Conservation (phyloP, 2,329 filamentous ascomycete genomes). For the Dactylonectria estremocensis region DNA sequence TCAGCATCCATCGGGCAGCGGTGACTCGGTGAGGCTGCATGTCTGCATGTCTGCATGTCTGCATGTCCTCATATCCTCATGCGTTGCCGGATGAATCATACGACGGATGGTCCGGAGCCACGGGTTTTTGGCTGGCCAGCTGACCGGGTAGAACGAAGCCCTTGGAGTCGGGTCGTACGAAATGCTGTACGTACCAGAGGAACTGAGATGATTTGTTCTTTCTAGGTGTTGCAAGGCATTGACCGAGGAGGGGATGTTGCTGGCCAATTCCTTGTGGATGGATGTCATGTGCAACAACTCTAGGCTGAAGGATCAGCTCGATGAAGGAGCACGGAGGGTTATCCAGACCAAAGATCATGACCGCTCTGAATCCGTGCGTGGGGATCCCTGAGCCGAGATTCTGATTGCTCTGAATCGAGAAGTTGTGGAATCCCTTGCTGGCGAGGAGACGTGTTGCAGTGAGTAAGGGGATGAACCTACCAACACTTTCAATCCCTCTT, state of each 20-base stretch:
- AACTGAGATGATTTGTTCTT: constrained; percentile 15
- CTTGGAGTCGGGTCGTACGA: constrained; percentile 42
- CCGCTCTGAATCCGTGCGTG: neutral
- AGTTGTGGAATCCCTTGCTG: constrained; percentile 6
- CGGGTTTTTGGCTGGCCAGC: constrained; percentile 30
- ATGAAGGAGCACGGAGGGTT: neutral
- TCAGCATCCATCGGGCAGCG: constrained; percentile 18
- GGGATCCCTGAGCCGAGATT: constrained; percentile 15
- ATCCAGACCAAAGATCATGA: neutral
- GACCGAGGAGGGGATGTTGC: constrained; percentile 23
- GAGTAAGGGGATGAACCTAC: neutral
- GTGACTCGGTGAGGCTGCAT: constrained; percentile 32
- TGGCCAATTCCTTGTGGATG: neutral
- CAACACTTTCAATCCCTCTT: neutral
- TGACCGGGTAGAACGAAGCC: constrained; percentile 44
- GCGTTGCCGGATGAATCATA: constrained; percentile 37
- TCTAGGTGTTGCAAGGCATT: constrained; percentile 14
- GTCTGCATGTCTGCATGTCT: constrained; percentile 9
- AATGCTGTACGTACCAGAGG: constrained; percentile 38
- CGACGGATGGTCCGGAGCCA: constrained; percentile 32
- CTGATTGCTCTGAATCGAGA: constrained; percentile 6
- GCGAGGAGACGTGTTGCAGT: neutral
- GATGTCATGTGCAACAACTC: neutral
- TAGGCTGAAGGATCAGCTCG: constrained; percentile 22
- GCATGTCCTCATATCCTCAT: no score